Base-by-base conservation (phyloP, 768 basidiomycete species). In the Ramaria sp. region DNA sequence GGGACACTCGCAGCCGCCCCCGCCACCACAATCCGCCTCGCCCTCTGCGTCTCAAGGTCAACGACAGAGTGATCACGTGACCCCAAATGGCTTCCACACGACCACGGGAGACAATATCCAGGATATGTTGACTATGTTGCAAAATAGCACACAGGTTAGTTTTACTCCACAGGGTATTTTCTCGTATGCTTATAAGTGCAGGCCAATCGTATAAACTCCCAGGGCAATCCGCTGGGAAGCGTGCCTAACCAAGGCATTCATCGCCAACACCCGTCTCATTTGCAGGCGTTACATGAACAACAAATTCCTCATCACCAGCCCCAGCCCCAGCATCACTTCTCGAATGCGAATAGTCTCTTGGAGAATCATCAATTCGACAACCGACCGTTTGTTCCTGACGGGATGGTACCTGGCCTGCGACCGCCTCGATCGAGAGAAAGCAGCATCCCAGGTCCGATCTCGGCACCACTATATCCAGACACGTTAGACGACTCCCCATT, bases 381-480 rank as follows among this genome's bases (percentile, higher is more conserved):
- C 61, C 76, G 87, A 58, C 79, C 75, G 60, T 91, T 91, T 60
- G 77, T 87, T 24, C 85, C 88, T 9, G 86, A 91, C 67, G 85
- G 85, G 27, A 80, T 91, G 78, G 88, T 91, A 15, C 88, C 89
- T 24, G 89, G 88, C 8, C 74, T 91, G 30, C 82, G 88, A 37
- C 78, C 81, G 41, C 76, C 81, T 53, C 77, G 85, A 57, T 75
- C 69, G 62, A 24, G 42, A 74, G 84, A 45, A 81, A 85, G 58
- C 37, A 71, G 72, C 57, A 69, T 69, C 32, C 67, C 71, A 3
- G 68, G 79, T 53, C 81, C 78, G 61, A 66, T 67, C 54, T 65
- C 76, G 36, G 87, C 87, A 28, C 70, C 75, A 22, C 25, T 36
- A 15, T 49, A 55, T 34, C 10, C 22, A 10, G 54, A 55, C n/a